Percentiles rank a stretch among this genome's conserved stretches.
phyloP scores from a whole-genome alignment of 805 yeast species.

The Yamadazyma scolyti region DNA sequence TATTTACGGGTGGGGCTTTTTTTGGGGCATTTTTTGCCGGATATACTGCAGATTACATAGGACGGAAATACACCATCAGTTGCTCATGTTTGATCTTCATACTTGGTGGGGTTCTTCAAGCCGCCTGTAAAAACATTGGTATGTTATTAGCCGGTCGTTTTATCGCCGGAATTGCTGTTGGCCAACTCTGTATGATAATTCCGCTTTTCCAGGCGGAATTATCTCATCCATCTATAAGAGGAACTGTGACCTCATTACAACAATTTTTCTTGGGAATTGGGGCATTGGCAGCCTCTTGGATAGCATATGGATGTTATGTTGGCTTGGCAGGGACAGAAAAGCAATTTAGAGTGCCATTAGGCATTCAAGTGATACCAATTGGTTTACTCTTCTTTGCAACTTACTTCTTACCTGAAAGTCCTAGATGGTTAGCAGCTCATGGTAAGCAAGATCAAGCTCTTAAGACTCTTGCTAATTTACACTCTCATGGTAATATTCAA shows the following conservation, averaged over 20 bases:
- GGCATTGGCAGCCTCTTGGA: conserved; percentile 72
- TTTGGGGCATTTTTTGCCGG: conserved; percentile 14
- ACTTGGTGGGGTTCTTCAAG: conserved; percentile 29
- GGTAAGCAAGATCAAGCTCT: conserved; percentile 51
- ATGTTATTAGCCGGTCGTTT: conserved; percentile 50
- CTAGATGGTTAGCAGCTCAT: conserved; percentile 50
- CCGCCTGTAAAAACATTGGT: conserved; percentile 18
- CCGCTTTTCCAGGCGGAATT: conserved; percentile 81
- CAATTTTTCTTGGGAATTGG: conserved; percentile 68
- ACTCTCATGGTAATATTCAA: conserved; percentile 12
- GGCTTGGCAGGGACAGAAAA: conserved; percentile 33
- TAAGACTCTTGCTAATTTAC: conserved; percentile 30
- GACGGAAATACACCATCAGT: conserved; percentile 30
- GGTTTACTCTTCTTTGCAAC: conserved; percentile 38
- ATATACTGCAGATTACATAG: conserved; percentile 15
- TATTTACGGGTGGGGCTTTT: conserved; percentile 14
- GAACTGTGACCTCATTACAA: conserved; percentile 63
- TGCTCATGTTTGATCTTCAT: conserved; percentile 19
- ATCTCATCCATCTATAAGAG: conserved; percentile 60
- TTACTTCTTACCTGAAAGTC: conserved; percentile 48
- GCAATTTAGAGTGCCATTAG: conserved; percentile 22
- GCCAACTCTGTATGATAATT: conserved; percentile 69
- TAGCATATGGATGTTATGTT: conserved; percentile 59
- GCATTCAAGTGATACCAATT: conserved; percentile 21
- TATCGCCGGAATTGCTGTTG: conserved; percentile 71